Conservation (phyloP, 75 land plant genomes). For the Pinus tabuliformis region DNA sequence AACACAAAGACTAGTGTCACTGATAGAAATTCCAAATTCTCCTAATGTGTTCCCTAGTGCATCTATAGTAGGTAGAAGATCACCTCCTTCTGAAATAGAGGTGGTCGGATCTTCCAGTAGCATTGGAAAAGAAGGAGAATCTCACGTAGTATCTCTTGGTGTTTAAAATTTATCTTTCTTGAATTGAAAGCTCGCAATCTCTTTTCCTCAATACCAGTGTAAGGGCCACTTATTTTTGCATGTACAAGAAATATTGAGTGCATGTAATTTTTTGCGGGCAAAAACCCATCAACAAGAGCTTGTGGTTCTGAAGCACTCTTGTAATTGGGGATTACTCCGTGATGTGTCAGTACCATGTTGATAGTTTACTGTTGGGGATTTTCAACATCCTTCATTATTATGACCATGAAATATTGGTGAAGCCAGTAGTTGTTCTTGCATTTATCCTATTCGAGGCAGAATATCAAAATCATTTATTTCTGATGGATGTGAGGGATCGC, state of each 20-base stretch:
- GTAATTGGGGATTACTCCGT: no score
- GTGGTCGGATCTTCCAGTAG: conserved; percentile 83
- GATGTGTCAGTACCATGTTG: no score
- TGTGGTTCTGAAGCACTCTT: not conserved
- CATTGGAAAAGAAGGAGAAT: conserved; percentile 67
- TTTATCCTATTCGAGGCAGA: no score
- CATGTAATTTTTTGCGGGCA: not conserved
- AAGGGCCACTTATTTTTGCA: conserved; percentile 35
- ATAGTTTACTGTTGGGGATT: no score
- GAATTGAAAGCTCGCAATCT: conserved; percentile 14
- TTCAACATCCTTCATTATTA: no score
- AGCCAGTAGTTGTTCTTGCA: no score
- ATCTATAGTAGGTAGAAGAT: conserved; percentile 89
- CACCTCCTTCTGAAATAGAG: conserved; percentile 72
- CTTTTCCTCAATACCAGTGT: conserved; percentile 39
- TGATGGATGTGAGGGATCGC: no score
- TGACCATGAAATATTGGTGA: no score
- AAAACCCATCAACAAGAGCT: not conserved
- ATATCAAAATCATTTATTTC: no score
- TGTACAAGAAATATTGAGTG: conserved; percentile 8
- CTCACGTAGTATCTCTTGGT: conserved; percentile 31
- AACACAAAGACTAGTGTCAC: conserved; percentile 90
- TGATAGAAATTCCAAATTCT: conserved; percentile 87
- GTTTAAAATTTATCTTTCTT: conserved; percentile 29
- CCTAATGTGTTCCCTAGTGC: conserved; percentile 70